Conservation (phyloP, 768 basidiomycete species). For the Pleurotus tuber-regium region DNA sequence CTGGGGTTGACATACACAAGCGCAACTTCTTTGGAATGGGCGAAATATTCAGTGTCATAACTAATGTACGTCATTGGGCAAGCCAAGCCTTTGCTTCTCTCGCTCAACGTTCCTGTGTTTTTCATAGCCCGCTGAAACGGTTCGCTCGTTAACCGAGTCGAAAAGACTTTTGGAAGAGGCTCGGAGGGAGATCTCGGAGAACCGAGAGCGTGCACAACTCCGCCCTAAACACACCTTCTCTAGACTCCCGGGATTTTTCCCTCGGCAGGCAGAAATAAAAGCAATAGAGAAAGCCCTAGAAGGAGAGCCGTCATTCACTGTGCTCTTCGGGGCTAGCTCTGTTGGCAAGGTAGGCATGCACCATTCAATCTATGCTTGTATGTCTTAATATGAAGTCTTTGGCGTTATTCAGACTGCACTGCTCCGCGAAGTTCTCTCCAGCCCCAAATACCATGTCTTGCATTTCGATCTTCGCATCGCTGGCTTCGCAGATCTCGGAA, state of each 20-base stretch:
- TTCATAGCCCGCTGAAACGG: conserved; percentile 69
- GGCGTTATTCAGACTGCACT: conserved; percentile 58
- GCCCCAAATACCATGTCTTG: conserved; percentile 70
- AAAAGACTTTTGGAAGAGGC: conserved; percentile 75
- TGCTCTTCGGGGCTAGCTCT: conserved; percentile 77
- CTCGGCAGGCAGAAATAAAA: conserved; percentile 62
- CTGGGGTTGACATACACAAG: conserved; percentile 49
- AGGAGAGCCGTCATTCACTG: conserved; percentile 74
- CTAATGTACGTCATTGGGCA: conserved; percentile 75
- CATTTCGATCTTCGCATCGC: conserved; percentile 84
- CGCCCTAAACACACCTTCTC: conserved; percentile 78
- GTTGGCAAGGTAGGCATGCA: conserved; percentile 64
- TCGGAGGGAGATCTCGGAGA: conserved; percentile 69
- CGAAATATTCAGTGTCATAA: conserved; percentile 71
- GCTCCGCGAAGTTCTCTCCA: conserved; percentile 71
- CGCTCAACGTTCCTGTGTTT: no score
- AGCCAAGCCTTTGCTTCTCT: no score
- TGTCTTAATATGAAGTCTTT: not conserved
- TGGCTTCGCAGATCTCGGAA: conserved; percentile 78
- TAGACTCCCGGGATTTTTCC: conserved; percentile 70
- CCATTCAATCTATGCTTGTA: not conserved
- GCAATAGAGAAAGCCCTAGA: conserved; percentile 65
- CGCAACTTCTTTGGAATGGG: conserved; percentile 79
- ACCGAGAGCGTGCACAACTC: conserved; percentile 60
- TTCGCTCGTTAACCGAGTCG: conserved; percentile 78